Conservation (phyloP, 2,329 filamentous ascomycete species). For the Fusarium virguliforme region DNA sequence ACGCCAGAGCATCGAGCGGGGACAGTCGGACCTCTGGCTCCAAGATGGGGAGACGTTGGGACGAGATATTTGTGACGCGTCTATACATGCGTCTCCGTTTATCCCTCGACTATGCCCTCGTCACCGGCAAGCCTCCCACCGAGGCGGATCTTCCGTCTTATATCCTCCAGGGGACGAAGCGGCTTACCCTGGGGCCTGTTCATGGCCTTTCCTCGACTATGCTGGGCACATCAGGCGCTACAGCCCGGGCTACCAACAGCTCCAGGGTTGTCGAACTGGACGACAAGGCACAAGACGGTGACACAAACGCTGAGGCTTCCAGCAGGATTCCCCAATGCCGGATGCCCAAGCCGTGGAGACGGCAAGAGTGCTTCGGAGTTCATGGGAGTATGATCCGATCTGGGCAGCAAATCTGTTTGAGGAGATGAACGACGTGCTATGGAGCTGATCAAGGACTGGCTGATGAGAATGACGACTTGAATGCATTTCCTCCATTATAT, state of each 20-base stretch:
- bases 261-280: slow-evolving; percentile 5
- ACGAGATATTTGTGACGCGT: slow-evolving; percentile 19
- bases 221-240: not conserved
- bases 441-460: not conserved
- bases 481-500: not conserved
- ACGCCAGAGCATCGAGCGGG: not conserved
- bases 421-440: slow-evolving; percentile 25
- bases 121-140: slow-evolving; percentile 13
- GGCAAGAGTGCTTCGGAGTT: not conserved
- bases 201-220: not conserved
- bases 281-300: not conserved
- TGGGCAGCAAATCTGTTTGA: slow-evolving; percentile 23
- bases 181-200: slow-evolving; percentile 8
- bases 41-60: slow-evolving; percentile 6
- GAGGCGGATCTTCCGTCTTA: slow-evolving; percentile 21
- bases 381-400: slow-evolving; percentile 17
- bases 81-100: slow-evolving; percentile 17
- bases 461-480: not conserved
- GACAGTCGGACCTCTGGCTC: not conserved
- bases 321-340: not conserved
- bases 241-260: not conserved
- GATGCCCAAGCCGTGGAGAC: not conserved
- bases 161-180: slow-evolving; percentile 10
- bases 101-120: slow-evolving; percentile 17
- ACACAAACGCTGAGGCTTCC: not conserved